Evolutionary conservation across 306 rosid genomes (phyloP), one percentile per base, ranked within the genome.

Genomic region (Cotoneaster glaucophyllus): DNA sequence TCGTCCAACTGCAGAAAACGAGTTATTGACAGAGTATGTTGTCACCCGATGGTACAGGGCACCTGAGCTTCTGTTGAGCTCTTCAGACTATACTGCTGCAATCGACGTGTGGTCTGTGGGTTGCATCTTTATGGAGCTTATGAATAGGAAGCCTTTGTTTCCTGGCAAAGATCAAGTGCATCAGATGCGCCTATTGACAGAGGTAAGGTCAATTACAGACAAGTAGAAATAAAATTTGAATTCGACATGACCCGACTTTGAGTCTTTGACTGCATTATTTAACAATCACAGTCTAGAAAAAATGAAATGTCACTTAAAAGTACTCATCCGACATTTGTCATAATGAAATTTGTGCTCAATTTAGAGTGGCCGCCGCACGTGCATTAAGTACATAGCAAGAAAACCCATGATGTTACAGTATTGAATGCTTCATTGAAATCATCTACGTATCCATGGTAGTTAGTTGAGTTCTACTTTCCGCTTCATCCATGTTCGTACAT

Each of bases 31-130:
- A 4, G 98, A 94, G 66, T 94, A 94, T 77, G 98, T 94, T 45
- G 98, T 94, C 81, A 94, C 98, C 54, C 86, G 98, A 84, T 94
- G 98, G 97, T 94, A 94, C 57, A 92, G 98, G 83, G 98, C 98
- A 65, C 98, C 98, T 21, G 98, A 94, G 74, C 83, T 94, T 52
- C 82, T 94, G 81, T 86, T 94, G 95, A 94, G 92, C 82, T 93
- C 97, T 76, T 92, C 98, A 15, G 98, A 94, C 80, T 94, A 94
- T 80, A 92, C 96, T 52, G 89, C 97, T 68, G 91, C 98, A 0
- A 94, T 94, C 34, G 98, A 94, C 82, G 93, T 94, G 48, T 94
- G 98, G 98, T 94, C 98, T 65, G 97, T 94, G 32, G 98, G 97
- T 53, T 94, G 98, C 85, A 94, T 94, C 67, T 94, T 81, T 73